Percentiles rank a stretch among this genome's conserved stretches.
phyloP scores from a whole-genome alignment of 1,139 yeast species.

The Scheffersomyces insectosa region DNA sequence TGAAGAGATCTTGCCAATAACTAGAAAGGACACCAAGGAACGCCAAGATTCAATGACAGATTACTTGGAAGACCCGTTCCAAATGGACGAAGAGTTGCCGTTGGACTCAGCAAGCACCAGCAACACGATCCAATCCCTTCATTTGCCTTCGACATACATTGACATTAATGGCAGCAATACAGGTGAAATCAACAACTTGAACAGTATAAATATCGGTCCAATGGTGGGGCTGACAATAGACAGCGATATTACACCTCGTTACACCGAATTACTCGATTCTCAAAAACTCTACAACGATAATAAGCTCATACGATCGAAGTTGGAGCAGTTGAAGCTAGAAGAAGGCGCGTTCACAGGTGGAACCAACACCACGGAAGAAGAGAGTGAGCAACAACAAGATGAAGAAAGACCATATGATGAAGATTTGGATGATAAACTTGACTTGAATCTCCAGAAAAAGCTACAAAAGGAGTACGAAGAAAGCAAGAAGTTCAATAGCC shows the following conservation, averaged over 20 bases:
- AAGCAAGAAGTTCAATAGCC: constrained; percentile 3
- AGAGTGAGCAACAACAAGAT: constrained; percentile 18
- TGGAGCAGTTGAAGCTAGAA: constrained; percentile 27
- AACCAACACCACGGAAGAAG: constrained; percentile 26
- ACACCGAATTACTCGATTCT: constrained; percentile 10
- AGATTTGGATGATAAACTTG: constrained; percentile 46
- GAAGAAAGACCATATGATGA: constrained; percentile 34
- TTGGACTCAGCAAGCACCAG: background rate
- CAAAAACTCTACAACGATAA: constrained; percentile 21
- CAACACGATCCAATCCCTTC: background rate
- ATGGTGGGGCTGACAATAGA: constrained; percentile 1
- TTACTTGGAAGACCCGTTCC: constrained; percentile 44
- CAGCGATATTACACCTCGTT: constrained; percentile 19
- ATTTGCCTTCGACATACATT: background rate
- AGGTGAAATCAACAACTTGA: too few relatives aligned
- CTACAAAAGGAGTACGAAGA: constrained; percentile 20
- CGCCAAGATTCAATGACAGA: constrained; percentile 25
- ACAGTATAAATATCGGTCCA: too few relatives aligned
- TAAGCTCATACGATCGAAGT: constrained; percentile 35
- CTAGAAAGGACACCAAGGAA: too few relatives aligned
- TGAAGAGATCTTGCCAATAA: too few relatives aligned
- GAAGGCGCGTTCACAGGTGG: constrained; percentile 14
- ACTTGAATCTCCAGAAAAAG: constrained; percentile 23
- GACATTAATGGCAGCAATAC: background rate
- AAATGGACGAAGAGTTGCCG: constrained; percentile 46